Evolutionary conservation across 805 yeast species (phyloP).

Genomic region (Hermanozyma aechmeae): DNA sequence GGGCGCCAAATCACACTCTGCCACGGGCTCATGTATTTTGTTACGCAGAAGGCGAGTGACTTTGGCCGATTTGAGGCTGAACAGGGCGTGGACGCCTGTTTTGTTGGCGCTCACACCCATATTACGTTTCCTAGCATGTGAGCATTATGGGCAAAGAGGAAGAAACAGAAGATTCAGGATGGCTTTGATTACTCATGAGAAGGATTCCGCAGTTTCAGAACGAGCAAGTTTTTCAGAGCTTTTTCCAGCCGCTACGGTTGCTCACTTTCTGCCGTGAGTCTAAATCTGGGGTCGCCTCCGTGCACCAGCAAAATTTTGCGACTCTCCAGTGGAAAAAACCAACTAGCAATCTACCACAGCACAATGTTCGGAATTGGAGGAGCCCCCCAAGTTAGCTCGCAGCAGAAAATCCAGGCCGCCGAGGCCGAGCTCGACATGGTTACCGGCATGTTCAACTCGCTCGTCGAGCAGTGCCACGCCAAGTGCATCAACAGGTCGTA

Average conservation of each 20-base stretch:
- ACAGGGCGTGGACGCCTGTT: slow-evolving; percentile 11
- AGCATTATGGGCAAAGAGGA: not conserved
- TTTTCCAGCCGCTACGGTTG: not conserved
- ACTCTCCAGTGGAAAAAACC: not conserved
- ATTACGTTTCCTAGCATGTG: slow-evolving; percentile 29
- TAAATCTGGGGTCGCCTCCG: slow-evolving; percentile 3
- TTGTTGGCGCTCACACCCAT: slow-evolving; percentile 28
- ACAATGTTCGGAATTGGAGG: slow-evolving; percentile 67
- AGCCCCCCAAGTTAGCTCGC: slow-evolving; percentile 63
- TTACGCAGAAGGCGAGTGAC: slow-evolving; percentile 22
- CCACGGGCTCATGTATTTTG: slow-evolving; percentile 25
- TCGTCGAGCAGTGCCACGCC: slow-evolving; percentile 80
- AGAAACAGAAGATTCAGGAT: not conserved
- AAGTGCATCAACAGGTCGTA: slow-evolving; percentile 71
- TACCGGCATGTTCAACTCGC: slow-evolving; percentile 91
- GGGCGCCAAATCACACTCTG: slow-evolving; percentile 27
- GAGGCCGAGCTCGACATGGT: slow-evolving; percentile 97
- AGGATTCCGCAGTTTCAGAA: not conserved
- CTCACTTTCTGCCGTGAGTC: not conserved
- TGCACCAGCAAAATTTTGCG: slow-evolving; percentile 8
- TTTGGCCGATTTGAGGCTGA: slow-evolving; percentile 11
- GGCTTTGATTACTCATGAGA: no score
- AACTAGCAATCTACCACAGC: not conserved
- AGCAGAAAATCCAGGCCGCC: slow-evolving; percentile 79
- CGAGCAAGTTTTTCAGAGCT: no score